Conservation (phyloP, 129 eudicot species). For the Smallanthus sonchifolius region DNA sequence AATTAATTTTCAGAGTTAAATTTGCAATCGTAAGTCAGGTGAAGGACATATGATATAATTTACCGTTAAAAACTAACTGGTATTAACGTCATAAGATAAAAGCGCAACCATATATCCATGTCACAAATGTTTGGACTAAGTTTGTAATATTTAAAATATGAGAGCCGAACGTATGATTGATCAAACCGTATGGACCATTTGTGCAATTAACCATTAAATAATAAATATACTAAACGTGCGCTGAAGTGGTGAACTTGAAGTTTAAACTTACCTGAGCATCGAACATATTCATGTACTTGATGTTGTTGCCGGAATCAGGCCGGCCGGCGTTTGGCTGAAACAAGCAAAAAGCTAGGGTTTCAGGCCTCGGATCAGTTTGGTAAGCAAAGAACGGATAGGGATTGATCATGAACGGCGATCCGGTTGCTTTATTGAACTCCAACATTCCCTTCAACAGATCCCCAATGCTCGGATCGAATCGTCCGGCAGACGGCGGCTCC, state of each 20-base stretch:
- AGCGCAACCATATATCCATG: too few relatives aligned
- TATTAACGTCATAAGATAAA: too few relatives aligned
- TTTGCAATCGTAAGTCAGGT: too few relatives aligned
- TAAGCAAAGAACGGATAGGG: constrained; percentile 89
- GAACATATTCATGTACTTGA: constrained; percentile 84
- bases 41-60: too few relatives aligned
- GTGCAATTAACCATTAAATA: too few relatives aligned
- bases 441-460: constrained; percentile 58
- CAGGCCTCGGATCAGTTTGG: constrained; percentile 76
- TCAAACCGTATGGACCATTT: too few relatives aligned
- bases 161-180: too few relatives aligned
- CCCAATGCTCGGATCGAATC: constrained; percentile 43
- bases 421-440: constrained; percentile 50
- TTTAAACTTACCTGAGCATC: constrained; percentile 69
- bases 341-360: constrained; percentile 72
- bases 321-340: constrained; percentile 79
- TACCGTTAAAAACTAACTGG: too few relatives aligned
- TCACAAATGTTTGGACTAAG: too few relatives aligned
- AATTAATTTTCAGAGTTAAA: too few relatives aligned
- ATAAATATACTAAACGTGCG: constrained; percentile 19
- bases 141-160: too few relatives aligned
- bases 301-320: constrained; percentile 64
- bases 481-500: constrained; percentile 83
- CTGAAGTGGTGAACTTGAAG: not conserved
- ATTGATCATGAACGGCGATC: constrained; percentile 74